Evolutionary conservation across 305 asterid species (phyloP).

Genomic region (Nicotiana rustica): DNA sequence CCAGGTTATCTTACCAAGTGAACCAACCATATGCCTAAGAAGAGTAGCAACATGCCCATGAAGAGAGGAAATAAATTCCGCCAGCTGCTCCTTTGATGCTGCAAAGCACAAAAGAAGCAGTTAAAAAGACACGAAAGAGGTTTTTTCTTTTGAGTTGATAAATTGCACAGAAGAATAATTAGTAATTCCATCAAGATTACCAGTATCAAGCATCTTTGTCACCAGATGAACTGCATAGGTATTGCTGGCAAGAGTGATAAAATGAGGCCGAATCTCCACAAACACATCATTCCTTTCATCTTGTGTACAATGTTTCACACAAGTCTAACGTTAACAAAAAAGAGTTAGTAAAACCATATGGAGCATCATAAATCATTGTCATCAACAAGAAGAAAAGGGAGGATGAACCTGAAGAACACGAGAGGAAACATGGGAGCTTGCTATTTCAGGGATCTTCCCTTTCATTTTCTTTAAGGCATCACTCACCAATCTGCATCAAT

Average conservation of each 20-base stretch:
- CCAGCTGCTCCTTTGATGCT: conserved; percentile 89
- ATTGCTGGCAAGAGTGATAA: conserved; percentile 69
- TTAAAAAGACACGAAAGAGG: background rate
- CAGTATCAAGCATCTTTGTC: conserved; percentile 81
- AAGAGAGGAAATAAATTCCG: conserved; percentile 79
- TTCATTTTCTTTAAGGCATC: conserved; percentile 85
- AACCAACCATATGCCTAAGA: conserved; percentile 93
- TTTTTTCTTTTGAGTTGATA: background rate
- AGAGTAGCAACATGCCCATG: conserved; percentile 93
- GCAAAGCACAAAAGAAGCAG: conserved; percentile 39
- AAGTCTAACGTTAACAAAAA: conserved; percentile 63
- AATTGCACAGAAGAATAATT: background rate
- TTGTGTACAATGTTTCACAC: conserved; percentile 84
- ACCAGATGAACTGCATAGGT: conserved; percentile 90
- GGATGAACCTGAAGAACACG: conserved; percentile 91
- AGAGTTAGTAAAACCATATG: conserved; percentile 30
- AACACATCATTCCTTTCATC: conserved; percentile 82
- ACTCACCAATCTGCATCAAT: conserved; percentile 63
- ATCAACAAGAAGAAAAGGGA: conserved; percentile 22
- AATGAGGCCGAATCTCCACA: conserved; percentile 77
- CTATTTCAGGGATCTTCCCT: conserved; percentile 92
- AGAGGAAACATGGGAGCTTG: conserved; percentile 81
- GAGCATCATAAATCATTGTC: conserved; percentile 26
- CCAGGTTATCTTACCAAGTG: conserved; percentile 68
- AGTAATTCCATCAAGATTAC: conserved; percentile 48